A percentile compares a stretch with the other conserved stretches of the same genome.
Evolutionary conservation across 2,329 filamentous ascomycete species (phyloP).

Genomic region (Grosmannia clavigera): DNA sequence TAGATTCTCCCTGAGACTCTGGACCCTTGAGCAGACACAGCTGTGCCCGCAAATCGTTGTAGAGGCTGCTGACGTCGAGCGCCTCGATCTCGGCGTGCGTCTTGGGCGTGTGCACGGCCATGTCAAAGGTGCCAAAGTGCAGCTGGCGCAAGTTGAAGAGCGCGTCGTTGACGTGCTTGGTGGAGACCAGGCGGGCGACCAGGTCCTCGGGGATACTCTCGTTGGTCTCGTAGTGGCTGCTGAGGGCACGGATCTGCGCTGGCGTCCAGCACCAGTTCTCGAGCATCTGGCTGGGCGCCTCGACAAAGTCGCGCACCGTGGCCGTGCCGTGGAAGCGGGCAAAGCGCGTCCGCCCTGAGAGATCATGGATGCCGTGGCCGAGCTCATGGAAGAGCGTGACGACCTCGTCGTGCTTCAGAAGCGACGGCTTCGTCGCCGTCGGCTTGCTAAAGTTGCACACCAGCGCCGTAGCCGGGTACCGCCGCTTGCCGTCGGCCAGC

Average conservation of each 20-base stretch:
- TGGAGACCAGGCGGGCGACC: conserved; percentile 60
- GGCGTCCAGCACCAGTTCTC: conserved; percentile 68
- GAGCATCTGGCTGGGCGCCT: conserved; percentile 61
- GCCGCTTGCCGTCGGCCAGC: conserved; percentile 51
- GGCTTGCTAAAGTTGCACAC: conserved; percentile 83
- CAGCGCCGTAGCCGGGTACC: conserved; percentile 66
- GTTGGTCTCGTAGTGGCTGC: conserved; percentile 58
- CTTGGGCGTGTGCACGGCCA: conserved; percentile 62
- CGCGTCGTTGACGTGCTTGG: conserved; percentile 71
- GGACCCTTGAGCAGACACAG: conserved; percentile 65
- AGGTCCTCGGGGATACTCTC: conserved; percentile 63
- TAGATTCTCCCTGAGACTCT: conserved; percentile 46
- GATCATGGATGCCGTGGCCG: conserved; percentile 58
- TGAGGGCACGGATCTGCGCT: conserved; percentile 51
- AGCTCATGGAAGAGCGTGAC: conserved; percentile 73
- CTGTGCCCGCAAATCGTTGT: conserved; percentile 60
- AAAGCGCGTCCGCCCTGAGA: conserved; percentile 50
- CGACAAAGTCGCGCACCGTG: conserved; percentile 57
- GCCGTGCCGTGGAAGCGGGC: conserved; percentile 56
- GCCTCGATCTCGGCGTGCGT: conserved; percentile 56
- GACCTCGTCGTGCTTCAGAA: conserved; percentile 74
- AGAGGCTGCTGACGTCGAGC: conserved; percentile 52
- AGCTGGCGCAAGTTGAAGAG: conserved; percentile 68
- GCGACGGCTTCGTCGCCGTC: conserved; percentile 59
- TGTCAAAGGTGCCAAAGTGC: conserved; percentile 73